Percentiles rank a stretch among this genome's conserved stretches.
Evolutionary conservation across 768 basidiomycete species (phyloP).

Genomic region (Boletales sp.): DNA sequence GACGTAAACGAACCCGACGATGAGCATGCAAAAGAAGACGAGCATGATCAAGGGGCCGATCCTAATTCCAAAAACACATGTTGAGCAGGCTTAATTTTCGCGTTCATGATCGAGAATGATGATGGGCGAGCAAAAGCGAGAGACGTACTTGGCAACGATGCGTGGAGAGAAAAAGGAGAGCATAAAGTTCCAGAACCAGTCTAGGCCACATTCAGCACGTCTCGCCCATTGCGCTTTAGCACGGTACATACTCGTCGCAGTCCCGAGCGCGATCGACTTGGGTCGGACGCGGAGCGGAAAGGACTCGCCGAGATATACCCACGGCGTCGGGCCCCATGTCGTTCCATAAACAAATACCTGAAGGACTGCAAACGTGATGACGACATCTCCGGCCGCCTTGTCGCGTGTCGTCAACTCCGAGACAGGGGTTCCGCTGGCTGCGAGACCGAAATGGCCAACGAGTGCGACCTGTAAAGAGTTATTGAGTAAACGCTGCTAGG

Average conservation of each 20-base stretch:
- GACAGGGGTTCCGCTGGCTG: slow-evolving; percentile 46
- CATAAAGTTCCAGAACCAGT: slow-evolving; percentile 76
- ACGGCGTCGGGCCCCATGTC: slow-evolving; percentile 77
- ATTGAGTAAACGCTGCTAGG: background rate
- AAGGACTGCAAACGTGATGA: slow-evolving; percentile 75
- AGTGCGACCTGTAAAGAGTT: slow-evolving; percentile 52
- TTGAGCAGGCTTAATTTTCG: background rate
- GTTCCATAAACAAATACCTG: slow-evolving; percentile 69
- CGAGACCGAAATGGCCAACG: slow-evolving; percentile 66
- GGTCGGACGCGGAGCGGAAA: slow-evolving; percentile 80
- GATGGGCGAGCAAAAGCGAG: background rate
- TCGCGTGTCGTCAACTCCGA: slow-evolving; percentile 52
- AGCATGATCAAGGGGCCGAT: slow-evolving; percentile 74
- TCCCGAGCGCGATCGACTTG: slow-evolving; percentile 75
- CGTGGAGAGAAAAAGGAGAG: slow-evolving; percentile 69
- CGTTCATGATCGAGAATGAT: background rate
- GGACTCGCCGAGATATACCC: slow-evolving; percentile 76
- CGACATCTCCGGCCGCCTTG: slow-evolving; percentile 55
- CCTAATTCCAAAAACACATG: slow-evolving; percentile 21
- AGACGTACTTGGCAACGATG: slow-evolving; percentile 49
- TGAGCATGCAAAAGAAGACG: slow-evolving; percentile 72
- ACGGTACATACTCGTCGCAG: slow-evolving; percentile 41
- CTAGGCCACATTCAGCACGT: slow-evolving; percentile 15
- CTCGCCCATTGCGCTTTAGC: no score
- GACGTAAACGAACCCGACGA: slow-evolving; percentile 68